Percentiles rank a stretch among this genome's conserved stretches.
Evolutionary conservation across 176 grass and related monocot species (phyloP).

Genomic region (Echinochloa phyllopogon): DNA sequence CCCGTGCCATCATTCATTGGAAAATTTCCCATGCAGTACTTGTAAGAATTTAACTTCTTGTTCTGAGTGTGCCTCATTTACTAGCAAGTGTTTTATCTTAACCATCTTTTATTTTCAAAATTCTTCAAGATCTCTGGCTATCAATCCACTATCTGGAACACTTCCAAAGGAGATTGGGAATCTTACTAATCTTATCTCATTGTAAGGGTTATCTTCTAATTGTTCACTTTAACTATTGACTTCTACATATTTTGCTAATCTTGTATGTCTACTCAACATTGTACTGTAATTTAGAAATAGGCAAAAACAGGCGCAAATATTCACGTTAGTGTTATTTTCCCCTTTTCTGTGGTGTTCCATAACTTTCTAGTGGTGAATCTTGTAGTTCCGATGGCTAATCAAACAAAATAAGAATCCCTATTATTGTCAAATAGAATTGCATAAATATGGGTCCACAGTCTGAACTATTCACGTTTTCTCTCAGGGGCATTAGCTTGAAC

Average conservation of each 20-base stretch:
- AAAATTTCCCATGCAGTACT: conserved; percentile 58
- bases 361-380: neutral
- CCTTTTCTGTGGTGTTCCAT: conserved; percentile 1
- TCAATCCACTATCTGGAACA: conserved; percentile 75
- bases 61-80: neutral
- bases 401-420: neutral
- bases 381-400: neutral
- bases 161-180: conserved; percentile 79
- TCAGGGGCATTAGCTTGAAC: conserved; percentile 46
- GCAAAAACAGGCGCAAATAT: neutral
- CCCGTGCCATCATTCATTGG: conserved; percentile 68
- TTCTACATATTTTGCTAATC: neutral
- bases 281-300: neutral
- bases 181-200: conserved; percentile 46
- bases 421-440: neutral
- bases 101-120: neutral
- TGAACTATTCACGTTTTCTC: conserved; percentile 9
- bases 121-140: conserved; percentile 18
- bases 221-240: neutral
- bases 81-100: neutral
- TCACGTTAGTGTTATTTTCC: neutral
- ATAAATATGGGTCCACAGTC: neutral
- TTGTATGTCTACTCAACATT: neutral
- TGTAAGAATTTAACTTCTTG: conserved; percentile 40
- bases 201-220: conserved; percentile 49